A percentile compares a stretch with the other conserved stretches of the same genome.
Conservation (phyloP, 176 grass and related monocot genomes). For the Carex pumila region DNA sequence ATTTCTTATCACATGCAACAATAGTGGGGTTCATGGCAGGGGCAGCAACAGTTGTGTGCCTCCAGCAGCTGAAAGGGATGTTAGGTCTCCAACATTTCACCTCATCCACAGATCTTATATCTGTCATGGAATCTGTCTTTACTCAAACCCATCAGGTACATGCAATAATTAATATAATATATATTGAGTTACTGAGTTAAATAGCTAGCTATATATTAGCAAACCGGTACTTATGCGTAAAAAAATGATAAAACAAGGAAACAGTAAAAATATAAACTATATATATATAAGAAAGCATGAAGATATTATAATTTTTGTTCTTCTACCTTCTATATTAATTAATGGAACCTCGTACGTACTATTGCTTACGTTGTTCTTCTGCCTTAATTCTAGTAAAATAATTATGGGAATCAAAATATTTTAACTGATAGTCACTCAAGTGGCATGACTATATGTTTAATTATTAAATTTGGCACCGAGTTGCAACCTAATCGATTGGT, state of each 20-base stretch:
- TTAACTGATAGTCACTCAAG: not conserved
- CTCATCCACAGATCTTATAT: conserved; percentile 67
- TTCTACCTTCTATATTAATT: not conserved
- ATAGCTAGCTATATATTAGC: not conserved
- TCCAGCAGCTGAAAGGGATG: conserved; percentile 92
- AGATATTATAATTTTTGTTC: not conserved
- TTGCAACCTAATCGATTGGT: not conserved
- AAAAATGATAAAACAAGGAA: not conserved
- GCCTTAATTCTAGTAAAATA: not conserved
- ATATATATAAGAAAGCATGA: not conserved
- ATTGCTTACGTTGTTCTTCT: not conserved
- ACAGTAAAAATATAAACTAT: not conserved
- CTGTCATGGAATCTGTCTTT: conserved; percentile 86
- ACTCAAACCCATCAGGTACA: conserved; percentile 65
- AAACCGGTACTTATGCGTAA: not conserved
- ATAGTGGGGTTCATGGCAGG: conserved; percentile 97
- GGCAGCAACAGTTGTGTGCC: conserved; percentile 87
- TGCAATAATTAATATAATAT: not conserved
- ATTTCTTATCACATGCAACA: conserved; percentile 80
- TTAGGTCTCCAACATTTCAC: conserved; percentile 79
- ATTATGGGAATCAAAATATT: not conserved
- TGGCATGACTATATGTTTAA: not conserved
- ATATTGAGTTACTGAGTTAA: not conserved
- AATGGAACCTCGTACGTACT: not conserved
- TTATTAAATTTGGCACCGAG: not conserved